Evolutionary conservation across 106 monocot species (phyloP).

Genomic region (Phalaenopsis aphrodite): DNA sequence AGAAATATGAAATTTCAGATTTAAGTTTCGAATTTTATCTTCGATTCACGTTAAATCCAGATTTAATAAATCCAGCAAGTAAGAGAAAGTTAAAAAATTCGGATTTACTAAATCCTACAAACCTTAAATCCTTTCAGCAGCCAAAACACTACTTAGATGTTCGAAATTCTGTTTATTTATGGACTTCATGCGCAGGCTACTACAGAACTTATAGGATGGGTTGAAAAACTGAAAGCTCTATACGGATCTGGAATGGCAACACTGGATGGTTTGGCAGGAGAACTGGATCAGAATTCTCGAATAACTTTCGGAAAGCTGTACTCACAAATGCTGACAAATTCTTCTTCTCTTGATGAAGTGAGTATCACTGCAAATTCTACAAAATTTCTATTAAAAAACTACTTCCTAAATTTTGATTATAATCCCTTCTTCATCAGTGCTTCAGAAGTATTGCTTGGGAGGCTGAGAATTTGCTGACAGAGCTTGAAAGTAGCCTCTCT

Average conservation of each 20-base stretch:
- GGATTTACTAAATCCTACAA: too few relatives aligned
- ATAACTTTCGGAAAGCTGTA: slow-evolving; percentile 40
- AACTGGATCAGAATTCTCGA: slow-evolving; percentile 44
- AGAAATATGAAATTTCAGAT: too few relatives aligned
- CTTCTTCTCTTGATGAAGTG: slow-evolving; percentile 53
- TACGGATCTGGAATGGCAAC: slow-evolving; percentile 34
- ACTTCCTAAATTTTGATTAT: not conserved
- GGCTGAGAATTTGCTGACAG: slow-evolving; percentile 53
- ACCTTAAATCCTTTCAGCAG: too few relatives aligned
- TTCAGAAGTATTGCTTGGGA: slow-evolving; percentile 48
- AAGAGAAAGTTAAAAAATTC: too few relatives aligned
- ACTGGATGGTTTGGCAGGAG: slow-evolving; percentile 40
- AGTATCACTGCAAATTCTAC: slow-evolving; percentile 5
- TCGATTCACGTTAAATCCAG: too few relatives aligned
- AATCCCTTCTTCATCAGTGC: slow-evolving; percentile 23
- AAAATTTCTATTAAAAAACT: not conserved
- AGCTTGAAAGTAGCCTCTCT: slow-evolving; percentile 37
- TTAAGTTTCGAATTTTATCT: too few relatives aligned
- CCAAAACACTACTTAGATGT: not conserved
- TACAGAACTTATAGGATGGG: slow-evolving; percentile 40
- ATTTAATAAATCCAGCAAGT: too few relatives aligned
- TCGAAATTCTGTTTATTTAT: not conserved
- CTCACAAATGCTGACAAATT: slow-evolving; percentile 47
- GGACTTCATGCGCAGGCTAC: slow-evolving; percentile 25
- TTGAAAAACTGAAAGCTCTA: slow-evolving; percentile 43